Base-by-base conservation (phyloP, 148 eudicot genomes). In the Polygonum maritimum region DNA sequence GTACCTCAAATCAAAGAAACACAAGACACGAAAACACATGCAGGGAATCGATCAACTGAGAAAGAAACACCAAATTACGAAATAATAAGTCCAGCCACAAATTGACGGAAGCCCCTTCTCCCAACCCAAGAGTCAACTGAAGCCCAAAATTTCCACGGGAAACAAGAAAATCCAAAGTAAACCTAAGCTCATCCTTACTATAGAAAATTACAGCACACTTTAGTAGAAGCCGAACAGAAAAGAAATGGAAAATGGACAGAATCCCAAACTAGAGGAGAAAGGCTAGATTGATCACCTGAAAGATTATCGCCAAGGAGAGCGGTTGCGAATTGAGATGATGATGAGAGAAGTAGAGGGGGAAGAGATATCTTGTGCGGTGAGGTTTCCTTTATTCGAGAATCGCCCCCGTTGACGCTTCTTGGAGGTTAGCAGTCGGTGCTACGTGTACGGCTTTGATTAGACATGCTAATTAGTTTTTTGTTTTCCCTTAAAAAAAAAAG, bases 311-410 rank as follows among this genome's bases (percentile, higher is more conserved):
- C 41, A 65, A 15, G 71, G 71, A 65, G 71, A 65, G n/a, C 18
- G 12, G 71, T 65, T 35, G 19, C 38, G 71, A 26, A 26, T 26
- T 26, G 31, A 26, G 31, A 26, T 26, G 31, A 26, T 60, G 67
- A 9, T 55, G 62, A 3, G 26, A 55, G 21, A 60, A 14, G 9
- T 31, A 60, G 22, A 22, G 71, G 71, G 70, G 71, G 71, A 41
- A 33, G 13, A 35, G 9, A 5, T 65, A 65, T 65, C 71, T 65
- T 65, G 41, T 35, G 71, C 41, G 19, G 18, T 35, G 71, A 39
- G 71, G 71, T 65, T 65, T 36, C 71, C 14, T 26, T 35, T 65
- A 65, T 65, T 65, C 71, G 71, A 16, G 41, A 65, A 65, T 35
- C 70, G 3, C 70, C 44, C 7, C 1, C 65, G 19, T 63, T 33